Percentiles rank a stretch among this genome's conserved stretches.
These are phyloP conservation scores for Xylaria sp. DNA, from an alignment of 2,329 filamentous ascomycete species.

Conservation along the genomic window DNA sequence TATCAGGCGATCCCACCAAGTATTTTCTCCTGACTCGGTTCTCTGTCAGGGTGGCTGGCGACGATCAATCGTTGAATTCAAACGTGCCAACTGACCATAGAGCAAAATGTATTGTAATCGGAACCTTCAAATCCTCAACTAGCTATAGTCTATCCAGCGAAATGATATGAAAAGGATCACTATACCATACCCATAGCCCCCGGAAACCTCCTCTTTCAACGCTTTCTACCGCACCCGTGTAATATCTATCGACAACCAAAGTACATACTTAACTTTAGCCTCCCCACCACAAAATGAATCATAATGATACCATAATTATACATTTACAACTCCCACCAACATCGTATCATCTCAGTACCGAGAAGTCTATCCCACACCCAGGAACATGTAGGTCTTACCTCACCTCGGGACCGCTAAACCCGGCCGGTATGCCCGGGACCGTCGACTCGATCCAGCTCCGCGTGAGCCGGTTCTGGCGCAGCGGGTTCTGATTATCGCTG, in stretches of 20 bases:
- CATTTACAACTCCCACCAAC: not conserved
- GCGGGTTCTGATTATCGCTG: slow-evolving; percentile 30
- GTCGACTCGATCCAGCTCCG: slow-evolving; percentile 15
- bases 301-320: not conserved
- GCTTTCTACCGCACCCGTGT: not conserved
- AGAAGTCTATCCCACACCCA: not conserved
- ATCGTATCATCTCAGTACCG: slow-evolving; percentile 11
- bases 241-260: not conserved
- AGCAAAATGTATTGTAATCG: too few species aligned
- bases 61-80: too few species aligned
- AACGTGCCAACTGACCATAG: too few species aligned
- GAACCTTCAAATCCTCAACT: too few species aligned
- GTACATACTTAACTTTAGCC: too few species aligned
- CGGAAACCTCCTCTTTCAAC: too few species aligned
- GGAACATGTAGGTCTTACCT: too few species aligned
- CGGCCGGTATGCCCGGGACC: slow-evolving; percentile 20
- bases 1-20: not conserved
- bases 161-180: too few species aligned
- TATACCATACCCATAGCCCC: too few species aligned
- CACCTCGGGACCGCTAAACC: slow-evolving; percentile 14
- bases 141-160: too few species aligned
- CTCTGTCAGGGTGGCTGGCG: too few species aligned
- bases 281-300: not conserved
- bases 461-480: slow-evolving; percentile 36
- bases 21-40: not conserved